A percentile compares a stretch with the other conserved stretches of the same genome.
Conservation (phyloP, 2,329 filamentous ascomycete genomes). For the Clonostachys rosea region DNA sequence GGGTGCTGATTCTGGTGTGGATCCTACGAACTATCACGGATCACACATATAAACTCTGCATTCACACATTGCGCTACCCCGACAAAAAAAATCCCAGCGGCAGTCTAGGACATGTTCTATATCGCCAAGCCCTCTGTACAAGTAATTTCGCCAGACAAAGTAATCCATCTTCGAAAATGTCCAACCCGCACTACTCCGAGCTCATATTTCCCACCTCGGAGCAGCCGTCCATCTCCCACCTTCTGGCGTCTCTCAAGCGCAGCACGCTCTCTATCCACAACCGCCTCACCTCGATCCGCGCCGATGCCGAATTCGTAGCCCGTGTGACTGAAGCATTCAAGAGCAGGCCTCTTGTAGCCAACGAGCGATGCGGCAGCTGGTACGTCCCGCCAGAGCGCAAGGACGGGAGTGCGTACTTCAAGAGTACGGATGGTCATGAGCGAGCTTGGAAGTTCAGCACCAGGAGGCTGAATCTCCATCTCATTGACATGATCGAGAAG, state of each 20-base stretch:
- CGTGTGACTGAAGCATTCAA: constrained; percentile 48
- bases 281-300: constrained; percentile 72
- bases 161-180: neutral
- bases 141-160: too few relatives aligned
- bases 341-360: constrained; percentile 71
- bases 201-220: constrained; percentile 45
- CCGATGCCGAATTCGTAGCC: constrained; percentile 72
- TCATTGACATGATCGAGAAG: constrained; percentile 63
- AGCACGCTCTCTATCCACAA: constrained; percentile 76
- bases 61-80: too few relatives aligned
- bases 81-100: too few relatives aligned
- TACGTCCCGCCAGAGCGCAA: constrained; percentile 70
- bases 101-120: too few relatives aligned
- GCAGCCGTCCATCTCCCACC: constrained; percentile 63
- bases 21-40: too few relatives aligned
- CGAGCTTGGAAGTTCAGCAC: constrained; percentile 89
- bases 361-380: constrained; percentile 95
- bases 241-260: constrained; percentile 68
- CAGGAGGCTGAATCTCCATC: constrained; percentile 76
- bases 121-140: too few relatives aligned
- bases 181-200: constrained; percentile 25
- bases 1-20: too few relatives aligned
- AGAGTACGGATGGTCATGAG: constrained; percentile 93
- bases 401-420: constrained; percentile 82
- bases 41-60: too few relatives aligned